A percentile compares a stretch with the other conserved stretches of the same genome.
Evolutionary conservation across 2,329 filamentous ascomycete genomes (phyloP).

Genomic region (Tolypocladium tundrense): DNA sequence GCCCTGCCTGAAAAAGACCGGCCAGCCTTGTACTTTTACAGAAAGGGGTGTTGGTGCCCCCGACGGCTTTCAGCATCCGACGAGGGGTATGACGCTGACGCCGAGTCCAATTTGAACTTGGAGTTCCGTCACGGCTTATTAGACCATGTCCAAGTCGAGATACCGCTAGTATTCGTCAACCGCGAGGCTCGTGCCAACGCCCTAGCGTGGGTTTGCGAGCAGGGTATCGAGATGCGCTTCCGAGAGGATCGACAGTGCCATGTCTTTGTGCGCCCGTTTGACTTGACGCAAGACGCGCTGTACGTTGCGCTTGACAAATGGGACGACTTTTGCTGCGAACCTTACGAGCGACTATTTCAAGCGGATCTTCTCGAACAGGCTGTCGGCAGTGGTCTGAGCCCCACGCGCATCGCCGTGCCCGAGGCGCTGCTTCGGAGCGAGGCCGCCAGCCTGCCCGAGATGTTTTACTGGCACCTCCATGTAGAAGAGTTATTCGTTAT

Average conservation of each 20-base stretch:
- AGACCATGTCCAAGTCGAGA: constrained; percentile 7
- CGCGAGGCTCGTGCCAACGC: constrained; percentile 11
- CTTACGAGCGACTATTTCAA: neutral
- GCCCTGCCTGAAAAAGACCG: constrained; percentile 6
- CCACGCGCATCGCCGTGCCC: constrained; percentile 11
- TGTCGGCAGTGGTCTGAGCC: constrained; percentile 4
- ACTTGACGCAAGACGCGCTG: neutral
- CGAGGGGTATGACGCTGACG: constrained; percentile 2
- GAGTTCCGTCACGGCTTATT: constrained; percentile 1
- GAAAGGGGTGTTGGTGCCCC: constrained; percentile 7
- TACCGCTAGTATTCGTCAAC: constrained; percentile 8
- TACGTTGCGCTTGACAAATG: constrained; percentile 7
- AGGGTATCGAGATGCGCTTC: constrained; percentile 1
- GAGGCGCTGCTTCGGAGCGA: neutral
- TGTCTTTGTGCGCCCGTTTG: constrained; percentile 4
- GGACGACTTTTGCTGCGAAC: constrained; percentile 8
- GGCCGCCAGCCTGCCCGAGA: neutral
- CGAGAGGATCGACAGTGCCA: neutral
- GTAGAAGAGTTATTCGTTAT: neutral
- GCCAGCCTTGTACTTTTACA: constrained; percentile 10
- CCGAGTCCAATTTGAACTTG: neutral
- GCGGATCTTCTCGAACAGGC: neutral
- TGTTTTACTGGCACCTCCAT: constrained; percentile 7
- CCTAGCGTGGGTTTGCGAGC: constrained; percentile 7
- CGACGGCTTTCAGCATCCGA: neutral